Evolutionary conservation across 2,329 filamentous ascomycete genomes (phyloP).

Genomic region (Penicillium sp.): DNA sequence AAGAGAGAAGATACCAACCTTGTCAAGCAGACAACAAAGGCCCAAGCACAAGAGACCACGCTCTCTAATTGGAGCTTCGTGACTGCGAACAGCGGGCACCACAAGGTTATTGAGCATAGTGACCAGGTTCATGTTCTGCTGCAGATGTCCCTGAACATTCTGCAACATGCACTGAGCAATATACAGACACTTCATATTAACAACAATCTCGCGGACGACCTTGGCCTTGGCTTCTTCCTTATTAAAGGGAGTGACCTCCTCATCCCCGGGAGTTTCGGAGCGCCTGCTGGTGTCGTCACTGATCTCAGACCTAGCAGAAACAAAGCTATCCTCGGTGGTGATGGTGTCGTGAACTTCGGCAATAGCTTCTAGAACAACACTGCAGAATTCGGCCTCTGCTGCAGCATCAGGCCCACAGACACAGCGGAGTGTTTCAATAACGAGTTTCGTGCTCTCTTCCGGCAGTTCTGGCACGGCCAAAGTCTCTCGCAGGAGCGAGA

Average conservation of each 20-base stretch:
- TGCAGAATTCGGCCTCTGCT: slow-evolving; percentile 44
- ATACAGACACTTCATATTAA: slow-evolving; percentile 96
- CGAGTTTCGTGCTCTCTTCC: slow-evolving; percentile 83
- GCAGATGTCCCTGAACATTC: slow-evolving; percentile 78
- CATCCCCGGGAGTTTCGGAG: slow-evolving; percentile 37
- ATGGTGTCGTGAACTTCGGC: slow-evolving; percentile 96
- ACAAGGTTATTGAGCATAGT: slow-evolving; percentile 97
- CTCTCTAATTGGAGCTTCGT: slow-evolving; percentile 86
- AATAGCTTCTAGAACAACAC: slow-evolving; percentile 71
- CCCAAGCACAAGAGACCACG: slow-evolving; percentile 81
- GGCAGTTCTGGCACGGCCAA: slow-evolving; percentile 79
- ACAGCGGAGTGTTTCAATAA: slow-evolving; percentile 68
- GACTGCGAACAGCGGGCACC: slow-evolving; percentile 84
- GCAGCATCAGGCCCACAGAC: slow-evolving; percentile 60
- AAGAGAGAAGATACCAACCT: slow-evolving; percentile 40
- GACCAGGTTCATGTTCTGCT: slow-evolving; percentile 82
- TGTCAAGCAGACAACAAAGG: slow-evolving; percentile 81
- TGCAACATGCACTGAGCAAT: slow-evolving; percentile 96
- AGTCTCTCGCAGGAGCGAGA: slow-evolving; percentile 74
- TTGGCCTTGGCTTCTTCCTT: slow-evolving; percentile 60
- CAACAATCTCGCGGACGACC: slow-evolving; percentile 71
- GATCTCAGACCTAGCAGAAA: slow-evolving; percentile 80
- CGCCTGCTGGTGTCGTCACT: slow-evolving; percentile 54
- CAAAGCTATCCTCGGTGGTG: slow-evolving; percentile 71
- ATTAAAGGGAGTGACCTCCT: slow-evolving; percentile 50